Base-by-base conservation (phyloP, 805 yeast genomes). In the Spathaspora gorwiae region DNA sequence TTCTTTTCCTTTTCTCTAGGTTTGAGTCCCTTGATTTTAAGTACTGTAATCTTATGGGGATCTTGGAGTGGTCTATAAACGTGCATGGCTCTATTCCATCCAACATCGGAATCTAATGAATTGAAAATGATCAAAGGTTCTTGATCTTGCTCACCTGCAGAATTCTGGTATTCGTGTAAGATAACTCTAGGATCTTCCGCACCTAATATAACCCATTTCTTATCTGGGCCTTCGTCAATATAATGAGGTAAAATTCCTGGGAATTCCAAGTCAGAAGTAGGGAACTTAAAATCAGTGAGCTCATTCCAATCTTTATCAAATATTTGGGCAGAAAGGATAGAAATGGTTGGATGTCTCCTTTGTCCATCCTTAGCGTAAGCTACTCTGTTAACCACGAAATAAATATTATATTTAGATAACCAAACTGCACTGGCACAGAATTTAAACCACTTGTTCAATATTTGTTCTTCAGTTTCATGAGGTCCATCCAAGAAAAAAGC, bases 381-480 rank as follows among this genome's bases (percentile, higher is more conserved):
- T 11, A 65, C 44, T 42, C 69, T 46, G 27, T 65, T 59, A 5
- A 63, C 57, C 59, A 57, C 55, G 24, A 55, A 57, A 46, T 63
- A 65, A 6, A 63, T 56, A 5, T 64, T 57, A 35, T 58, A 63
- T 15, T 62, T 57, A 41, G 57, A 52, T 15, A 65, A 48, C 61
- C 61, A 64, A 1, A 61, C 64, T 2, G 65, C 45, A 43, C 50
- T 44, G 5, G 49, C 54, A 30, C 50, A 46, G 31, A 52, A 52
- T 29, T 50, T 50, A 13, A 13, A 40, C 55, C 55, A 52, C 5
- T 34, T 31, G 3, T 35, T 32, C 6, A 52, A 33, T 19, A 52
- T 50, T 8, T 35, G 29, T 24, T 50, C 36, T 26, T 50, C 55
- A 8, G 39, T 30, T 39, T 52, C 53, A 15, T 43, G 36, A 11